Evolutionary conservation across 495 filamentous ascomycete species (phyloP).

Genomic region (Alectoria sarmentosa): DNA sequence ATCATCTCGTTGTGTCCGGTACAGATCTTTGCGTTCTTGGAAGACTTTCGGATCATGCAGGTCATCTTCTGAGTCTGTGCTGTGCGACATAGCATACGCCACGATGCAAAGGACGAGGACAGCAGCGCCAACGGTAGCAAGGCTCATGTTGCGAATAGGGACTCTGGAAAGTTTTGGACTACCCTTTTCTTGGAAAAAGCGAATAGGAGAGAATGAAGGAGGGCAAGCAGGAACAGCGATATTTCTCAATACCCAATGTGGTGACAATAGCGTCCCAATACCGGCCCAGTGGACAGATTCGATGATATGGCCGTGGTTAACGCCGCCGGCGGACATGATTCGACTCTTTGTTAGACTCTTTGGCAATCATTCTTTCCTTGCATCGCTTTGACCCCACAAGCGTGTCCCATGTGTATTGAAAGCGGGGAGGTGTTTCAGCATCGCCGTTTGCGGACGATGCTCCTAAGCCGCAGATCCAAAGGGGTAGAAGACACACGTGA

Average conservation of each 20-base stretch:
- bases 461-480: neutral
- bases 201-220: neutral
- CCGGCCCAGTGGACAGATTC: neutral
- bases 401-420: neutral
- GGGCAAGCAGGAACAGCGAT: neutral
- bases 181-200: neutral
- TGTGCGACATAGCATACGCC: constrained; percentile 4
- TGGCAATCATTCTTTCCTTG: neutral
- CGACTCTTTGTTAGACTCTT: neutral
- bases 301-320: neutral
- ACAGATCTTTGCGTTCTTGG: constrained; percentile 16
- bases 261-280: neutral
- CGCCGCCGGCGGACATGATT: neutral
- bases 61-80: neutral
- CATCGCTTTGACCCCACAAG: neutral
- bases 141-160: constrained; percentile 1
- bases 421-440: neutral
- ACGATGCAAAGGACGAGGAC: constrained; percentile 3
- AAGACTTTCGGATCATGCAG: constrained; percentile 3
- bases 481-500: neutral
- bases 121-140: constrained; percentile 8
- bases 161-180: neutral
- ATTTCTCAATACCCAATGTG: neutral
- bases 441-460: neutral
- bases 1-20: constrained; percentile 21